Conservation (phyloP, 768 basidiomycete genomes). For the Lentinus brumalis region DNA sequence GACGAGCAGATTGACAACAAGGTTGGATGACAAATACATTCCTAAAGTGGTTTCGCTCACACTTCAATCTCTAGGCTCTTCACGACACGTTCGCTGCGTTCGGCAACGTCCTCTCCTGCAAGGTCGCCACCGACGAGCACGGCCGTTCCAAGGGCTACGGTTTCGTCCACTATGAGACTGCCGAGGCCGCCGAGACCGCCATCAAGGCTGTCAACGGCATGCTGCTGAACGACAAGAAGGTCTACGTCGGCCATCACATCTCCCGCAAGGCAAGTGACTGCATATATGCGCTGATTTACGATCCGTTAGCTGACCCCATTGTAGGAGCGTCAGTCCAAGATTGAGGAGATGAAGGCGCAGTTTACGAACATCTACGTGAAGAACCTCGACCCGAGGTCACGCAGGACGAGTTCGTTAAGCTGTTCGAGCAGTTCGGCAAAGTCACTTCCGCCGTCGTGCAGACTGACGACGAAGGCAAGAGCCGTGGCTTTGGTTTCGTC, state of each 20-base stretch:
- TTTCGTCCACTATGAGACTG: constrained; percentile 98
- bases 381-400: constrained; percentile 86
- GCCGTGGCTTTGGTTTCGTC: constrained; percentile 98
- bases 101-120: constrained; percentile 98
- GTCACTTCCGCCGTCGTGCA: constrained; percentile 91
- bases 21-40: constrained; percentile 39
- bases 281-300: background rate
- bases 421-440: constrained; percentile 76
- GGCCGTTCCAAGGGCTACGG: constrained; percentile 97
- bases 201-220: constrained; percentile 99
- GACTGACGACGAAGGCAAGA: constrained; percentile 84
- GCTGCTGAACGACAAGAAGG: constrained; percentile 99
- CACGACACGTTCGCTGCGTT: constrained; percentile 99
- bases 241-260: constrained; percentile 96
- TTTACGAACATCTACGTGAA: constrained; percentile 99
- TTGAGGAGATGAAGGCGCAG: constrained; percentile 96
- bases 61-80: constrained; percentile 64
- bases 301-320: background rate
- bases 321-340: constrained; percentile 95
- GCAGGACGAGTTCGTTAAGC: constrained; percentile 81
- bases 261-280: constrained; percentile 76
- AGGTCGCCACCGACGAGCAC: constrained; percentile 95
- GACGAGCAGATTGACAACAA: constrained; percentile 98
- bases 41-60: constrained; percentile 2
- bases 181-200: constrained; percentile 91